Evolutionary conservation across 345 rosid genomes (phyloP).

Genomic region (Leavenworthia alabamica): DNA sequence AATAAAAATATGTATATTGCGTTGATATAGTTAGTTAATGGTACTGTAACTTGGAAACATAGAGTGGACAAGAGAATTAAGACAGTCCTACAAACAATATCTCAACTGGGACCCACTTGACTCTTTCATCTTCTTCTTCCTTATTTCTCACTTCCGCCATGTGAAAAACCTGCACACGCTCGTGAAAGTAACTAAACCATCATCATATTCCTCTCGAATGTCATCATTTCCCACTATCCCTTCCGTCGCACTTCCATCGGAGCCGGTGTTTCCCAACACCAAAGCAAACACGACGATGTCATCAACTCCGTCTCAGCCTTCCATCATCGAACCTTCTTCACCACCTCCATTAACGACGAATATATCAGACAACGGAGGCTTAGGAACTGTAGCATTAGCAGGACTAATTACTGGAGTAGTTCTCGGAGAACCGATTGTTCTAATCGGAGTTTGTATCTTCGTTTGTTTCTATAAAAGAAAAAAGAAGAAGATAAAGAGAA

Average conservation of each 20-base stretch:
- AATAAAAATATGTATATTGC: background rate
- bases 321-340: background rate
- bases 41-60: background rate
- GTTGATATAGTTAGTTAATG: background rate
- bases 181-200: too few species aligned
- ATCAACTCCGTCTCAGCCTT: slow-evolving; percentile 3
- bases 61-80: background rate
- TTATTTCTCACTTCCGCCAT: slow-evolving; percentile 5
- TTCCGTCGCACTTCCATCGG: slow-evolving; percentile 3
- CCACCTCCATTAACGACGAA: background rate
- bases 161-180: slow-evolving; percentile 7
- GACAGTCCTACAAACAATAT: background rate
- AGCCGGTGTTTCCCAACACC: slow-evolving; percentile 5
- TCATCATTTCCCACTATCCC: slow-evolving; percentile 19
- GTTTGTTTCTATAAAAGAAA: slow-evolving; percentile 12
- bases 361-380: background rate
- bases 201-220: slow-evolving; percentile 14
- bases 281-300: background rate
- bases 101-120: background rate
- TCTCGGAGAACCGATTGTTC: slow-evolving; percentile 20
- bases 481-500: background rate
- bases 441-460: slow-evolving; percentile 24
- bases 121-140: background rate
- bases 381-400: background rate
- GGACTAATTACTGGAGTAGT: slow-evolving; percentile 1